phyloP scores from a whole-genome alignment of 257 asterid genomes.

The Scutellaria galericulata region DNA sequence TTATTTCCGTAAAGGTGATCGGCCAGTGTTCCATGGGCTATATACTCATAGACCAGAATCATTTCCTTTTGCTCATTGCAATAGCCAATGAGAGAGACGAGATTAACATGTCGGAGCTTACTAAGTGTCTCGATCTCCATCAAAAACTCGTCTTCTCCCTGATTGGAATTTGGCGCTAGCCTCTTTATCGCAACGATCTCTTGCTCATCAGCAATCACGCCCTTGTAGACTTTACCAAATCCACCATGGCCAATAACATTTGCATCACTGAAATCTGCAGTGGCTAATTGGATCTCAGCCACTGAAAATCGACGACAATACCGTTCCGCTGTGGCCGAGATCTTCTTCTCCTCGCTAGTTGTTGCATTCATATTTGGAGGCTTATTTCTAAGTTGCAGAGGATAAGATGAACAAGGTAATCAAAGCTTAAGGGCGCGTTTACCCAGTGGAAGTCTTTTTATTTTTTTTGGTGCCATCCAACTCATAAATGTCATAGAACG shows the following conservation, averaged over 20 bases:
- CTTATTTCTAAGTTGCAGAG: too few species aligned
- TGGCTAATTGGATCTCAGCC: background rate
- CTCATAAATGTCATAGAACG: too few species aligned
- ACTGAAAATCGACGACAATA: background rate
- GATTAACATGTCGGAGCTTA: background rate
- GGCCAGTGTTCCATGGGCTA: too few species aligned
- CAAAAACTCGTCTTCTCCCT: background rate
- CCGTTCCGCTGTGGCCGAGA: background rate
- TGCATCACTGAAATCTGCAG: background rate
- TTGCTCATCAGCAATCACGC: background rate
- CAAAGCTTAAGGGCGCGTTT: too few species aligned
- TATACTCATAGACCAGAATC: too few species aligned
- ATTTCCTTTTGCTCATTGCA: too few species aligned
- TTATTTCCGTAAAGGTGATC: too few species aligned
- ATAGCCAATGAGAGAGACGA: background rate
- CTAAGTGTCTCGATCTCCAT: constrained; percentile 8
- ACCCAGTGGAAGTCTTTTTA: too few species aligned
- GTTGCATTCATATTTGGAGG: background rate
- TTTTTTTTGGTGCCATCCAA: too few species aligned
- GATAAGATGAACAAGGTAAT: too few species aligned
- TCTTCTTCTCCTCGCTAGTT: background rate
- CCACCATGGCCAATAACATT: constrained; percentile 1
- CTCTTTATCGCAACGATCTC: constrained; percentile 4
- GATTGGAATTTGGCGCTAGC: background rate
- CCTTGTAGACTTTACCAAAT: constrained; percentile 9